phyloP scores from a whole-genome alignment of 1,284 basidiomycete species.

The Termitomyces sp. region DNA sequence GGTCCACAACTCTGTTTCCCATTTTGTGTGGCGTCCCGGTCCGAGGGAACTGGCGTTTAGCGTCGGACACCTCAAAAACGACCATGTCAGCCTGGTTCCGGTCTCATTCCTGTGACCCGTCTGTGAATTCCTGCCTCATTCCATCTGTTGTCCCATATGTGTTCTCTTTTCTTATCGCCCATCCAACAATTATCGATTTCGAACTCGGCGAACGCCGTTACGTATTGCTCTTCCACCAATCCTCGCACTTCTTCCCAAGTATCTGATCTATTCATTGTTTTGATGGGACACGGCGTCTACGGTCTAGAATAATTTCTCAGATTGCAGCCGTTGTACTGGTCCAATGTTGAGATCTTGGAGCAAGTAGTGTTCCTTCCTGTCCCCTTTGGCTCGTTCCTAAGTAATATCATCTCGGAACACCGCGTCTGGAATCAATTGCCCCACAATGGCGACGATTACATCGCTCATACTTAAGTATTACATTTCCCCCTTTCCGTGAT shows the following conservation, averaged over 20 bases:
- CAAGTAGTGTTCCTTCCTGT: slow-evolving; percentile 2
- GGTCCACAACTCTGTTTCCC: neutral
- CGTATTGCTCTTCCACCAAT: slow-evolving; percentile 27
- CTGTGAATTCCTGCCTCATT: slow-evolving; percentile 1
- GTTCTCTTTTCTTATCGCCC: slow-evolving; percentile 16
- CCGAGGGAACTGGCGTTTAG: neutral
- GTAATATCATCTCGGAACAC: slow-evolving; percentile 18
- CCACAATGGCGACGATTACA: slow-evolving; percentile 17
- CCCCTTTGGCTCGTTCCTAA: slow-evolving; percentile 6
- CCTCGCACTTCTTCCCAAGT: slow-evolving; percentile 17
- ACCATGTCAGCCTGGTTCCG: neutral
- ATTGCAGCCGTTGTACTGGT: slow-evolving; percentile 19
- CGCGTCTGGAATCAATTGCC: slow-evolving; percentile 25
- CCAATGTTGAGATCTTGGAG: neutral
- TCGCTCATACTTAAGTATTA: neutral
- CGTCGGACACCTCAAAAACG: neutral
- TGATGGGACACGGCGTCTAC: slow-evolving; percentile 19
- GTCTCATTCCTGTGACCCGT: slow-evolving; percentile 3
- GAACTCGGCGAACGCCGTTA: slow-evolving; percentile 31
- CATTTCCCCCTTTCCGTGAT: slow-evolving; percentile 10
- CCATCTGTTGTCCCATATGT: slow-evolving; percentile 19
- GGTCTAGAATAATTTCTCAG: slow-evolving; percentile 21
- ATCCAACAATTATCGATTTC: slow-evolving; percentile 1
- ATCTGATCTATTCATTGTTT: slow-evolving; percentile 7
- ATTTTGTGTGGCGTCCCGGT: neutral